Conservation (phyloP, 2,329 filamentous ascomycete genomes). For the Fusarium oligoseptatum region DNA sequence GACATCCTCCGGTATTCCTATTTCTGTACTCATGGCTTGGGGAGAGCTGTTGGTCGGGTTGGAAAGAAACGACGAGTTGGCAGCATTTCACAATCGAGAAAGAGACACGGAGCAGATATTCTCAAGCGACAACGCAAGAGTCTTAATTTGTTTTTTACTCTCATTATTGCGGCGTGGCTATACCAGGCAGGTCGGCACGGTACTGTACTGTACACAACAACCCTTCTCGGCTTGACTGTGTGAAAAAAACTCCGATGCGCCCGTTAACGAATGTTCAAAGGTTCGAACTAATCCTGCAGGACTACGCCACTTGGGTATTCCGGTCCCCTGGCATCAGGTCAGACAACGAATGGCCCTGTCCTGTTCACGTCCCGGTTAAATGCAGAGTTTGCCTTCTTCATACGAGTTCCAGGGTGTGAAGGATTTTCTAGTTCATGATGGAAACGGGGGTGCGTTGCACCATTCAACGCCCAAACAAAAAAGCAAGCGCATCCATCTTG, state of each 20-base stretch:
- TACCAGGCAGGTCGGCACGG: neutral
- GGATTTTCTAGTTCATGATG: neutral
- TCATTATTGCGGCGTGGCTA: slow-evolving; percentile 2
- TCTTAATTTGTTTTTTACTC: slow-evolving; percentile 13
- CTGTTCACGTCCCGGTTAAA: neutral
- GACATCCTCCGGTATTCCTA: slow-evolving; percentile 1
- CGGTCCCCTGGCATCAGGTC: neutral
- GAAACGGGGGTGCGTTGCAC: neutral
- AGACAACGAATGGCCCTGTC: neutral
- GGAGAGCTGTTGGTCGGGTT: neutral
- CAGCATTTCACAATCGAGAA: neutral
- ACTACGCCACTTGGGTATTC: slow-evolving; percentile 7
- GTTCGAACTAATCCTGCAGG: neutral
- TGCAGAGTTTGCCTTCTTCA: neutral
- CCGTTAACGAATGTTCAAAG: neutral
- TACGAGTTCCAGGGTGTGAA: neutral
- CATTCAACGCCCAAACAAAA: neutral
- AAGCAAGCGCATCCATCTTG: neutral
- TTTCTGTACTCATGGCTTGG: slow-evolving; percentile 20
- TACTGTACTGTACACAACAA: neutral
- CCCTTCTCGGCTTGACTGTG: neutral
- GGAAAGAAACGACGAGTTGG: neutral
- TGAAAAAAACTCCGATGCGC: neutral
- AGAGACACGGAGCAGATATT: neutral
- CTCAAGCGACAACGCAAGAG: slow-evolving; percentile 4